Conservation (phyloP, 2,329 filamentous ascomycete genomes). For the Botrytis galanthina region DNA sequence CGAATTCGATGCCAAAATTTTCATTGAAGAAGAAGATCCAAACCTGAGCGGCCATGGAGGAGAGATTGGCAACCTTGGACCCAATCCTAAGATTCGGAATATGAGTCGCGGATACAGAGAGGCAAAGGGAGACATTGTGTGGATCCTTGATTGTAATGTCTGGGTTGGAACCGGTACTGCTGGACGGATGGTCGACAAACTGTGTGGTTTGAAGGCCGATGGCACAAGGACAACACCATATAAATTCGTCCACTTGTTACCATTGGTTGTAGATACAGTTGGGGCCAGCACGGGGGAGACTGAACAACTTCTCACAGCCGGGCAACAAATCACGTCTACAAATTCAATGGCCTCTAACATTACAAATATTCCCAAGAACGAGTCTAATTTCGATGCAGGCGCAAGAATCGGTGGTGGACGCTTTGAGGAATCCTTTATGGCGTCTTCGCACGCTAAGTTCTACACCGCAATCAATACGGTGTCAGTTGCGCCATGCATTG, state of each 20-base stretch:
- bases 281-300: constrained; percentile 37
- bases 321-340: constrained; percentile 31
- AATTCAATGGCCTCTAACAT: constrained; percentile 39
- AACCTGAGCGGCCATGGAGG: constrained; percentile 56
- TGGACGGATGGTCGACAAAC: constrained; percentile 83
- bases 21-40: constrained; percentile 81
- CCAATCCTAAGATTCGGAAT: constrained; percentile 98
- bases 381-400: constrained; percentile 30
- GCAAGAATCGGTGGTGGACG: constrained; percentile 65
- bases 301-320: constrained; percentile 29
- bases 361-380: constrained; percentile 28
- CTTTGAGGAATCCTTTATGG: constrained; percentile 92
- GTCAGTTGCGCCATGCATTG: constrained; percentile 83
- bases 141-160: constrained; percentile 95
- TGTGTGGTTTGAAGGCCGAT: constrained; percentile 64
- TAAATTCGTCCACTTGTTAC: constrained; percentile 95
- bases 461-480: constrained; percentile 97
- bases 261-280: constrained; percentile 77
- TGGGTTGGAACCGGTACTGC: constrained; percentile 81
- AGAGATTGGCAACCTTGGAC: constrained; percentile 64
- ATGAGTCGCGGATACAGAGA: constrained; percentile 92
- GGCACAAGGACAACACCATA: constrained; percentile 56
- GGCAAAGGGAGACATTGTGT: constrained; percentile 81
- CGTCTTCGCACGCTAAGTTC: constrained; percentile 92
- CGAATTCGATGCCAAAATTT: constrained; percentile 64